Conservation (phyloP, 768 basidiomycete species). For the Lactarius sp. region DNA sequence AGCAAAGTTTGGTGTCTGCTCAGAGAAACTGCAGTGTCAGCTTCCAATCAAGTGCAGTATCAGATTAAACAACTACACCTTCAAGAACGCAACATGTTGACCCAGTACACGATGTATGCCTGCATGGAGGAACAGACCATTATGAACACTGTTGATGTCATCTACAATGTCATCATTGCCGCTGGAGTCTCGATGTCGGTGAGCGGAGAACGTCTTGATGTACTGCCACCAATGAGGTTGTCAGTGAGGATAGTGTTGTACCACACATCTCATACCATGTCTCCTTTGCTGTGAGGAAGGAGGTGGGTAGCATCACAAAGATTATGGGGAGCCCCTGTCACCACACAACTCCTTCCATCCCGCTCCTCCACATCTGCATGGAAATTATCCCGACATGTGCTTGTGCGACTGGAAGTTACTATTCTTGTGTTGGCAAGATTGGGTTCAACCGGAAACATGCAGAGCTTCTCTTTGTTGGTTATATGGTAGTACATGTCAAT, state of each 20-base stretch:
- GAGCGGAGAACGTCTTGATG: not conserved
- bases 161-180: not conserved
- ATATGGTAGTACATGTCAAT: too few relatives aligned
- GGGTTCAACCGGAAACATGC: too few relatives aligned
- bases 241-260: not conserved
- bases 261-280: not conserved
- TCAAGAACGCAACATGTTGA: not conserved
- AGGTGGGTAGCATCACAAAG: not conserved
- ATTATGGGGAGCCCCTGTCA: not conserved
- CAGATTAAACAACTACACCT: not conserved
- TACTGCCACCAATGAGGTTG: not conserved
- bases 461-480: too few relatives aligned
- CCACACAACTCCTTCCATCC: not conserved
- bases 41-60: not conserved
- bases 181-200: not conserved
- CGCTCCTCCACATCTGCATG: too few relatives aligned
- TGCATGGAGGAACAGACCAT: not conserved
- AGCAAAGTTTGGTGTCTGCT: constrained; percentile 5
- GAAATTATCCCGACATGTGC: too few relatives aligned
- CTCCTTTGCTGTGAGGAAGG: not conserved
- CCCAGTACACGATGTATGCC: not conserved
- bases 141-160: not conserved
- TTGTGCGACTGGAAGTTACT: too few relatives aligned
- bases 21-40: not conserved
- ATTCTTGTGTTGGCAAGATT: too few relatives aligned